Base-by-base conservation (phyloP, 2,329 filamentous ascomycete genomes). In the Diatrype stigma region DNA sequence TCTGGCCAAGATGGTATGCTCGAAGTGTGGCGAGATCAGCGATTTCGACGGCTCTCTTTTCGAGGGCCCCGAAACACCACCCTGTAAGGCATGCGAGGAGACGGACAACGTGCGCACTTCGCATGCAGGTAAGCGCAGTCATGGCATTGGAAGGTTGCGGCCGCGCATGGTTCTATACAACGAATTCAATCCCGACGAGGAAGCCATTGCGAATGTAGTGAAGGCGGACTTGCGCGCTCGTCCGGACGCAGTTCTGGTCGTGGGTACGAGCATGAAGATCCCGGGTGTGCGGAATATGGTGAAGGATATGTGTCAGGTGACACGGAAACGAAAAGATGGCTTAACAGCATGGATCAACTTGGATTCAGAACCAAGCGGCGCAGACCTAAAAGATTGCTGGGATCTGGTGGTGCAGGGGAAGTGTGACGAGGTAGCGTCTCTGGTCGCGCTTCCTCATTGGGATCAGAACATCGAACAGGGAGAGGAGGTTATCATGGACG, bases 111-210 rank as follows among this genome's bases (percentile, higher is more conserved):
- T 92, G 45, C 88, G 94, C 62, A 89, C 87, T 16, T 78, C 79
- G 4, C 77, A 84, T 55, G 88, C 85, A 12, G 91, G 92, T 46
- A 93, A 96, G 71, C 85, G 94, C 52, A 96, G 92, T 64, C 94
- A 96, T 64, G 94, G 94, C 1, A 88, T 99, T 61, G 94, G 94
- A 40, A 85, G 89, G 54, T 74, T 99, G 56, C 84, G 94, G 21
- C 94, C 94, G 21, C 84, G 94, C 51, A 96, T 99, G 75, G 93
- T 97, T 4, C 79, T 99, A 10, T 99, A 99, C 74, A 96, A 97
- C 67, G 94, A 99, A 69, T 87, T 90, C 67, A 96, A 97, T 65
- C 94, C 94, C 0, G 94, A 99, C 58, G 90, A 94, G 59, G 93
- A 96, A 60, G 93, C 94, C 14, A 99, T 99, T 67, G 92, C 93